Evolutionary conservation across 768 basidiomycete species (phyloP), one percentile per base, ranked within the genome.

Genomic region (Coprinopsis sp.): DNA sequence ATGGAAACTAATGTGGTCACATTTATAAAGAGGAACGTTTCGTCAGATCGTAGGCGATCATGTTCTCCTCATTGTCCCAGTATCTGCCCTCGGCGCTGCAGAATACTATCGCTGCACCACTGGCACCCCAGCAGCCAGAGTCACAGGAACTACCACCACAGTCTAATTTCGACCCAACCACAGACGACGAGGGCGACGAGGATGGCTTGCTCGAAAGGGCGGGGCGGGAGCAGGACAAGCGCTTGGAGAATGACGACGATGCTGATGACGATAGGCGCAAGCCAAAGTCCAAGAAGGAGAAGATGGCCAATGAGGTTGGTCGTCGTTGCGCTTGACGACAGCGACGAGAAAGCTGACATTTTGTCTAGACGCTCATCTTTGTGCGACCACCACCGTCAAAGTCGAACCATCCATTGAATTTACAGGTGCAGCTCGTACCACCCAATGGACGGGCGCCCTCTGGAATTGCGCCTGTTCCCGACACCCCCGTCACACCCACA

Each of bases 351-450:
- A 12, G 25, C 44, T 44, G 33, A 43, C 44, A 33, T 7, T 37
- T 37, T 28, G 19, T 38, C 41, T 60, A 94, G 91, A 89, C 87
- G 0, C 91, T 93, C 68, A 88, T 94, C 47, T 82, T 95, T 58
- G 93, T 95, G 46, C 81, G 89, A 40, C 93, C 93, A 4, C 91
- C 91, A 2, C 90, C 91, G 1, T 80, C 87, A 5, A 81, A 83
- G 56, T 73, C 79, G n/a, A 87, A 87, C 51, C 90, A 94, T 53
- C 87, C 91, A 1, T 72, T 94, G 34, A 93, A 94, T 61, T 73
- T 95, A 1, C 93, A 96, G 57, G 83, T 96, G 10, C 93, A 96
- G 63, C 82, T 96, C 33, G 85, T 95, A 1, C 88, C 89, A 4
- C 85, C 82, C 33, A 74, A 67, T 53, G 67, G 67, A 44, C 79